Evolutionary conservation across 1,139 yeast species (phyloP).

Genomic region (Arxiozyma slooffiae): DNA sequence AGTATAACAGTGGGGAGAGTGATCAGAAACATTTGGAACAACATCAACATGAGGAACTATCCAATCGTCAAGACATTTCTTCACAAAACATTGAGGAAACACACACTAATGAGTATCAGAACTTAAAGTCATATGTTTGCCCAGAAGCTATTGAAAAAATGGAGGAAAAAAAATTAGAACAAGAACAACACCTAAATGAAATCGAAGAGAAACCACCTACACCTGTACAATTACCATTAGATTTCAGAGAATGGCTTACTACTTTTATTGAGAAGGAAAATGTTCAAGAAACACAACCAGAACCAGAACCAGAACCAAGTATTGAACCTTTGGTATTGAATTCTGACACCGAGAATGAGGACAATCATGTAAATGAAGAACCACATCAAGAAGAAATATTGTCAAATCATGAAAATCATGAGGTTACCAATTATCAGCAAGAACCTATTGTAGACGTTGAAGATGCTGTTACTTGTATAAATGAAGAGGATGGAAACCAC

Average conservation of each 20-base stretch:
- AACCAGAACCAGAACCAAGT: neutral
- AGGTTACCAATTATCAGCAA: neutral
- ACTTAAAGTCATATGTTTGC: neutral
- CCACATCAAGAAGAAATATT: neutral
- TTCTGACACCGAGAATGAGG: neutral
- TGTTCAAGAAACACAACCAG: neutral
- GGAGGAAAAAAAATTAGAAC: conserved; percentile 13
- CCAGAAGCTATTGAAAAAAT: conserved; percentile 4
- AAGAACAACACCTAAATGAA: conserved; percentile 14
- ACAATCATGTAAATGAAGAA: neutral
- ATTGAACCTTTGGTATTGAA: neutral
- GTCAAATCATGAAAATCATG: neutral
- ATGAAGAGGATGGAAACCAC: neutral
- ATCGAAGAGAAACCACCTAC: conserved; percentile 7
- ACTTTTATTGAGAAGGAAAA: conserved; percentile 14
- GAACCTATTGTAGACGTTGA: neutral
- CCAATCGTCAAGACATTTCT: neutral
- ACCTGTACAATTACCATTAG: conserved; percentile 10
- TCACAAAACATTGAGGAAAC: neutral
- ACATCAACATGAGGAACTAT: neutral
- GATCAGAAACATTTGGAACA: neutral
- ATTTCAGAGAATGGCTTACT: conserved; percentile 16
- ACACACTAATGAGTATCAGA: neutral
- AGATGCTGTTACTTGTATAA: neutral
- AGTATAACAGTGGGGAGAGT: neutral